Base-by-base conservation (phyloP, 176 grass and related monocot genomes). In the Thalia dealbata region DNA sequence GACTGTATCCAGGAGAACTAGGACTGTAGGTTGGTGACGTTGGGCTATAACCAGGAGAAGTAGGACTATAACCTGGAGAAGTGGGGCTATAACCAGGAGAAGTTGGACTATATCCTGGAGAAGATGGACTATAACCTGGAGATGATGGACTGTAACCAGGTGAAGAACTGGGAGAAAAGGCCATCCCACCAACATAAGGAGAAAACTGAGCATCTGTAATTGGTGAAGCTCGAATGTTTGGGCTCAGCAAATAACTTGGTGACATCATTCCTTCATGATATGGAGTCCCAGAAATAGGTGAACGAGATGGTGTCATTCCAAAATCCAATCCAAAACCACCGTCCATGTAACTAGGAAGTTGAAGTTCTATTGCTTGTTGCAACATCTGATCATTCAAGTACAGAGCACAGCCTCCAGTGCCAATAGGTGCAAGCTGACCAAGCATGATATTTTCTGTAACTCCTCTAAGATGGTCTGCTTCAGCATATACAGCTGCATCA, bases 241-340 rank as follows among this genome's bases (percentile, higher is more conserved):
- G 89, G 81, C 93, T 97, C 62, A 92, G 48, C 73, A 97, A 78
- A 71, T 88, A 91, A 76, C 85, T 97, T 66, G 93, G 93, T 6
- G 93, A 92, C 89, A 97, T 97, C 87, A 97, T 97, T 76, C 89
- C 89, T 82, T 97, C 89, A 67, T 86, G 82, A 65, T 96, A 96
- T 2, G 89, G 89, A 70, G 93, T 97, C 16, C 89, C 87, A 2
- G 87, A 84, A 14, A 86, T 88, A 44, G 93, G 93, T 18, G 87
- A 92, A 43, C 78, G 80, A 12, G 81, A 75, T 71, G 93, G 93
- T n/a, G 87, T 97, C 83, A 88, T 86, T 46, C 93, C 87, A 32
- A 88, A 92, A 43, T 88, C 84, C 21, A 92, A 69, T 63, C 61
- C 61, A 63, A 68, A 19, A 10, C 70, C 70, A 45, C 89, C 85